Evolutionary conservation across 1,284 basidiomycete genomes (phyloP), one percentile per base, ranked within the genome.

Genomic region (Apiotrichum veenhuisii): DNA sequence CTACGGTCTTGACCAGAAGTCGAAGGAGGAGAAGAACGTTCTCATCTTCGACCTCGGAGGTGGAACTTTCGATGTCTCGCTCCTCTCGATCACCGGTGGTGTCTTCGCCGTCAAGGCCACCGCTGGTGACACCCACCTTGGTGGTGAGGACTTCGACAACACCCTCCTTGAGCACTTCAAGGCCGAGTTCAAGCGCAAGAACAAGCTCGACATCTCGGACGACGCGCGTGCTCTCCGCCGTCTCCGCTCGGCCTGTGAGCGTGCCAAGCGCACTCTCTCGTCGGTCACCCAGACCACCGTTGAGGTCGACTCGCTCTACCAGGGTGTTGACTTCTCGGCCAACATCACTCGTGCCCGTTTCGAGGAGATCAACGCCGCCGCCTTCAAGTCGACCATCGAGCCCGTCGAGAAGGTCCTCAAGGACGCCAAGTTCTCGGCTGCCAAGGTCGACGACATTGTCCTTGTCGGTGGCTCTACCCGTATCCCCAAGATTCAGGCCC

Each of bases 111-210:
- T 85, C 78, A 84, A 84, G 81, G 83, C 83, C 63, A 85, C 94
- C 57, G 93, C 94, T 61, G 94, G 94, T 84, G 94, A 98, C 81
- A 97, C 95, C 65, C 95, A 97, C 78, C 88, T 98, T 64, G 95
- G 95, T 83, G 94, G 94, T 80, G 95, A 98, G 82, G 94, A 98
- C 82, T 98, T 98, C 74, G 95, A 98, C 82, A 98, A 98, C 82
- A 85, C 90, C 73, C 87, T 99, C 68, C 82, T 98, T 64, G 91
- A 98, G 61, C 88, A 91, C 78, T 83, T 84, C 79, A 81, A 81
- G 78, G 78, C 79, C 75, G 82, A 84, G 76, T 84, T 84, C 75
- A 91, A 96, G 83, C 78, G 81, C 69, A 84, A 84, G 82, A 76
- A 77, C 78, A 83, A 83, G 81, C 84, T 87, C 71, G 95, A 98